Evolutionary conservation across 2,329 filamentous ascomycete genomes (phyloP).

Genomic region (Nemania sp.): DNA sequence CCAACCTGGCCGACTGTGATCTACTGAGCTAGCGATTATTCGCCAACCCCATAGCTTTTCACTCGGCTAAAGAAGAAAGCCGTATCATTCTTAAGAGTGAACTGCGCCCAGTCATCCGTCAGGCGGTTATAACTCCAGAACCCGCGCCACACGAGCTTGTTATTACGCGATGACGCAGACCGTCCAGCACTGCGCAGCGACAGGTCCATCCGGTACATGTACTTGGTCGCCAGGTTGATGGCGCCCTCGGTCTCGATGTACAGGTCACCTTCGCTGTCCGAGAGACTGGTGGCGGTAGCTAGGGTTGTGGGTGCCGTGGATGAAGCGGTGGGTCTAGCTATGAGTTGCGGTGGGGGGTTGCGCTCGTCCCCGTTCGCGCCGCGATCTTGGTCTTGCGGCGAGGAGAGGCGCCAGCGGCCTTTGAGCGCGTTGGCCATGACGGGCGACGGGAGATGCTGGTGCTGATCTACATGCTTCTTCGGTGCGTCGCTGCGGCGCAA

Average conservation of each 20-base stretch:
- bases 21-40: slow-evolving; percentile 44
- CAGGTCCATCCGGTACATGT: slow-evolving; percentile 86
- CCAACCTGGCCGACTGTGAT: too few relatives aligned
- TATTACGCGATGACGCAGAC: slow-evolving; percentile 74
- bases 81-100: slow-evolving; percentile 73
- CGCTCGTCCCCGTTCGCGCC: slow-evolving; percentile 34
- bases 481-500: slow-evolving; percentile 54
- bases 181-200: slow-evolving; percentile 73
- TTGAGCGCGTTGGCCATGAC: slow-evolving; percentile 78
- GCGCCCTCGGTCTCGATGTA: slow-evolving; percentile 86
- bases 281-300: slow-evolving; percentile 22
- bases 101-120: slow-evolving; percentile 91
- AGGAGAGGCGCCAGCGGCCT: slow-evolving; percentile 64
- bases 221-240: slow-evolving; percentile 71
- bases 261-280: slow-evolving; percentile 73
- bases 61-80: slow-evolving; percentile 76
- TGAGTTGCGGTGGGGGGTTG: slow-evolving; percentile 23
- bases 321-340: neutral
- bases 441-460: slow-evolving; percentile 55
- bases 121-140: slow-evolving; percentile 92
- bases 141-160: slow-evolving; percentile 87
- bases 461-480: slow-evolving; percentile 46
- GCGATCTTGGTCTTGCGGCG: slow-evolving; percentile 49
- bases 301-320: too few relatives aligned
- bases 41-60: slow-evolving; percentile 68